Percentiles rank a stretch among this genome's conserved stretches.
These are phyloP conservation scores for Carex kokanica DNA, from an alignment of 176 grass and related monocot species.

Conservation along the genomic window DNA sequence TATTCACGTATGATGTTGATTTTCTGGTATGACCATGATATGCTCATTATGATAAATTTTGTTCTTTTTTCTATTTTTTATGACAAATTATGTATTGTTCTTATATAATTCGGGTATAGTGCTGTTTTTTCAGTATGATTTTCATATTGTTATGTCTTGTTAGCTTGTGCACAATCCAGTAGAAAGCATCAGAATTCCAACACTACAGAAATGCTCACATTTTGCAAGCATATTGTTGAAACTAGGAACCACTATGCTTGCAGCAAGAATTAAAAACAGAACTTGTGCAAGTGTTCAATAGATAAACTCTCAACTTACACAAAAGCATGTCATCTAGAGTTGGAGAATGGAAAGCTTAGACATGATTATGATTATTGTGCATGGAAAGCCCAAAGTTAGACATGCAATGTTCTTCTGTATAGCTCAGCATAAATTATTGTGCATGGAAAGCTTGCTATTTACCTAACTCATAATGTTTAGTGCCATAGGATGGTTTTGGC, in stretches of 20 bases:
- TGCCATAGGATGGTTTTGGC: not conserved
- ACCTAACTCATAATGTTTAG: not conserved
- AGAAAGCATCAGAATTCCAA: not conserved
- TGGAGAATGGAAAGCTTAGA: not conserved
- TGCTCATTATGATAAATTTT: not conserved
- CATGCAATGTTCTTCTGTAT: not conserved
- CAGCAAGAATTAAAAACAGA: not conserved
- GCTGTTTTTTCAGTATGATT: not conserved
- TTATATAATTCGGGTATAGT: slow-evolving; percentile 8
- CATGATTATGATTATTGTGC: no score
- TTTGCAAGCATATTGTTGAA: not conserved
- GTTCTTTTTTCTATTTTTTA: not conserved
- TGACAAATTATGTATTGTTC: not conserved
- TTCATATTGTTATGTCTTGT: not conserved
- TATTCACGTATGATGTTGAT: slow-evolving; percentile 75
- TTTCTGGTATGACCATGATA: slow-evolving; percentile 53
- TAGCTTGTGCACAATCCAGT: not conserved
- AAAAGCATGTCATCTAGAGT: slow-evolving; percentile 5
- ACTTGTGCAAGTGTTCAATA: not conserved
- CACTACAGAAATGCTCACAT: not conserved
- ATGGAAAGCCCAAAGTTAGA: not conserved
- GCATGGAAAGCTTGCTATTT: not conserved
- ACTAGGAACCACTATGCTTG: not conserved
- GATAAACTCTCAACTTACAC: not conserved
- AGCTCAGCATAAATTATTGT: not conserved